Conservation (phyloP, 2,329 filamentous ascomycete species). For the Verticillium nonalfalfae region DNA sequence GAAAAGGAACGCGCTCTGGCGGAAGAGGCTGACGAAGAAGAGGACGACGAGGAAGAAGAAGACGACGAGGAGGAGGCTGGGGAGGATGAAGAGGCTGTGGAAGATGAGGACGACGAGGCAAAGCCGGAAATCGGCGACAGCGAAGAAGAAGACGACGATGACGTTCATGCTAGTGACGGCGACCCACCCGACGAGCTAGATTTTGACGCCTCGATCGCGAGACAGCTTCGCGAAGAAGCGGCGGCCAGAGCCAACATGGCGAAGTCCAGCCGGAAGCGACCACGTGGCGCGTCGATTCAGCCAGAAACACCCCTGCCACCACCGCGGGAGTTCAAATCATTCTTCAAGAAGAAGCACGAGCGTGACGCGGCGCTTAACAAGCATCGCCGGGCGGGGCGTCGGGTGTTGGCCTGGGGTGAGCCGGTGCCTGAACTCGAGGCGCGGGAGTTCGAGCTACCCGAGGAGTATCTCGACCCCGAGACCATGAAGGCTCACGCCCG, state of each 20-base stretch:
- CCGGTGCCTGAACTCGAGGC: slow-evolving; percentile 68
- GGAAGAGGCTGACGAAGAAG: slow-evolving; percentile 35
- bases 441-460: slow-evolving; percentile 68
- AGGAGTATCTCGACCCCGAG: slow-evolving; percentile 53
- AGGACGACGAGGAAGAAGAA: slow-evolving; percentile 27
- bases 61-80: slow-evolving; percentile 15
- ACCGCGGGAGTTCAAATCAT: slow-evolving; percentile 69
- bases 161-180: slow-evolving; percentile 15
- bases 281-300: slow-evolving; percentile 14
- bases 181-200: slow-evolving; percentile 59
- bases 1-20: slow-evolving; percentile 63
- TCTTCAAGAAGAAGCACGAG: slow-evolving; percentile 74
- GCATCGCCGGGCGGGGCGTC: slow-evolving; percentile 62
- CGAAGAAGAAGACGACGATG: slow-evolving; percentile 19
- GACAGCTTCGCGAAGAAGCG: slow-evolving; percentile 71
- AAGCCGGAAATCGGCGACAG: slow-evolving; percentile 18
- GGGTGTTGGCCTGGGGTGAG: slow-evolving; percentile 73
- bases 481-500: slow-evolving; percentile 53
- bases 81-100: slow-evolving; percentile 13
- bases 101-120: slow-evolving; percentile 20
- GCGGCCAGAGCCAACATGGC: slow-evolving; percentile 35
- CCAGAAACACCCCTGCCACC: slow-evolving; percentile 21
- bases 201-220: slow-evolving; percentile 63
- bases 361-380: slow-evolving; percentile 74
- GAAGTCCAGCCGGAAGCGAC: slow-evolving; percentile 22